Evolutionary conservation across 345 rosid species (phyloP).

Genomic region (Gossypium rotundifolium): DNA sequence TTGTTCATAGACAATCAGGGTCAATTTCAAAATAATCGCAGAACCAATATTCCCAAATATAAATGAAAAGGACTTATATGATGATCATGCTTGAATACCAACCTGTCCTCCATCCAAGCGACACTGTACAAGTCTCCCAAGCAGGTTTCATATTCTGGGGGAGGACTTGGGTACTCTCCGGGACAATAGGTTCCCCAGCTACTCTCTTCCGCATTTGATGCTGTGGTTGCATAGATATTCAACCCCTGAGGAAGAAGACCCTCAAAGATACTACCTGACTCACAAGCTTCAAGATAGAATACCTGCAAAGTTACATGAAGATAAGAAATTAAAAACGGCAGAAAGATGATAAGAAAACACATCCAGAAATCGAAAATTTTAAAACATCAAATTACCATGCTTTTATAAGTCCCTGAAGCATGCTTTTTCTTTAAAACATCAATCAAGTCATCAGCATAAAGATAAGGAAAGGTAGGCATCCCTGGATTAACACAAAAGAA

Average conservation of each 20-base stretch:
- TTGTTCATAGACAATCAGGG: not conserved
- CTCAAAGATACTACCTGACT: constrained; percentile 97
- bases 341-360: not conserved
- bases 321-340: not conserved
- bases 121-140: constrained; percentile 95
- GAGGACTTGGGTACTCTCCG: constrained; percentile 84
- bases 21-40: not conserved
- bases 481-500: constrained; percentile 38
- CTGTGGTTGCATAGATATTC: constrained; percentile 94
- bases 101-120: constrained; percentile 99
- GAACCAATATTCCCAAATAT: not conserved
- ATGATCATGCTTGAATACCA: constrained; percentile 7
- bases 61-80: not conserved
- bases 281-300: constrained; percentile 99
- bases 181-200: constrained; percentile 99
- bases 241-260: constrained; percentile 88
- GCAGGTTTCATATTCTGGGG: constrained; percentile 91
- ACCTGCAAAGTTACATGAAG: constrained; percentile 43
- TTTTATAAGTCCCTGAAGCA: constrained; percentile 70
- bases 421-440: constrained; percentile 72
- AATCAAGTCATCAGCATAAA: constrained; percentile 74
- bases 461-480: constrained; percentile 84
- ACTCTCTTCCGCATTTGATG: constrained; percentile 89
- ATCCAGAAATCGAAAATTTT: not conserved
- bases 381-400: constrained; percentile 47